Base-by-base conservation (phyloP, 2,329 filamentous ascomycete genomes). In the Claviceps cyperi region DNA sequence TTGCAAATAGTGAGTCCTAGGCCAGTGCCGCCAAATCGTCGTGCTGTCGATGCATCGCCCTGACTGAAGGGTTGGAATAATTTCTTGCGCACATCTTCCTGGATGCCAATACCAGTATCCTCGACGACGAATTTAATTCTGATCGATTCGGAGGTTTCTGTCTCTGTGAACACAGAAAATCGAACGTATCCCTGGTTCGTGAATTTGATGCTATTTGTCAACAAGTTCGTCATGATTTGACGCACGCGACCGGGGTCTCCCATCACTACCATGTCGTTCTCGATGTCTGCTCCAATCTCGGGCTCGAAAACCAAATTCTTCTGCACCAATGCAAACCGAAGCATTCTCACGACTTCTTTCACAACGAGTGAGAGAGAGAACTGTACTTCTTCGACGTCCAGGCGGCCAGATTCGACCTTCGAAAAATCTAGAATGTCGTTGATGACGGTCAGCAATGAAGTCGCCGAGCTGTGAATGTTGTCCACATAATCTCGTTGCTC, bases 341-440 rank as follows among this genome's bases (percentile, higher is more conserved):
- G 77, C 86, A 94, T 92, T 62, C 89, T 88, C 48, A 81, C 84
- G 19, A 92, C 86, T 60, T 94, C 88, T 45, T 81, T 75, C 6
- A 90, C 77, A 13, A 88, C 79, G 1, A 86, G 72, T 0, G 81
- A 81, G 2, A 89, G 69, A 28, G 82, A 86, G 58, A 90, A 91
- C 53, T 87, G 84, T 0, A 89, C 84, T 57, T 89, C 83, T 64
- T 89, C 85, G 40, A 90, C 83, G 54, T 89, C 84, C 19, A 90
- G 66, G 7, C 82, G 74, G 3, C 86, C 85, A 8, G 83, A 86
- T 61, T 90, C 86, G 1, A 88, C 82, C 63, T 94, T 94, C 4
- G 86, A 92, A 62, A 94, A 90, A 64, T 94, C 88, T 1, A 94
- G 70, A 50, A 94, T 94, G 59, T 94, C 88, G 59, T 94, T 94